Percentiles rank a stretch among this genome's conserved stretches.
phyloP scores from a whole-genome alignment of 495 filamentous ascomycete genomes.

The Penicillium longicatenatum region DNA sequence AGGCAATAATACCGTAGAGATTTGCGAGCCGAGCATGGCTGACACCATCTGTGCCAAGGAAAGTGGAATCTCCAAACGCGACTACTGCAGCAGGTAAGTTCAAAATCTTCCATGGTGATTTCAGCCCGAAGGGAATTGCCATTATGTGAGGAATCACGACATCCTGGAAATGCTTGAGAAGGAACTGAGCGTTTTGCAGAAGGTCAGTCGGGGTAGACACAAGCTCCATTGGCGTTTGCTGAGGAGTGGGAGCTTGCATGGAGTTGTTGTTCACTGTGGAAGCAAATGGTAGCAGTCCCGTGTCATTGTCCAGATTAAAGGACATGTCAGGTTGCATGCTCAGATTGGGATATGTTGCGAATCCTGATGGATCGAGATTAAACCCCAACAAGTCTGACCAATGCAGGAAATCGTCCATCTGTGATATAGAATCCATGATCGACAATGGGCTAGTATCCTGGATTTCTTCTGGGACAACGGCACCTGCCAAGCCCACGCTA shows the following conservation, averaged over 20 bases:
- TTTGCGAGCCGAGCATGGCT: constrained; percentile 38
- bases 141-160: constrained; percentile 35
- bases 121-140: constrained; percentile 34
- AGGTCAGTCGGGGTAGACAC: constrained; percentile 14
- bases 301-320: constrained; percentile 17
- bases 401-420: constrained; percentile 38
- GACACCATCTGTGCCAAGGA: constrained; percentile 29
- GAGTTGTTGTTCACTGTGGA: constrained; percentile 6
- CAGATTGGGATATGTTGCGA: constrained; percentile 17
- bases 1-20: constrained; percentile 34
- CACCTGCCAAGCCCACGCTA: neutral
- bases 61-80: constrained; percentile 34
- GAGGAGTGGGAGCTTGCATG: constrained; percentile 8
- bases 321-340: constrained; percentile 23
- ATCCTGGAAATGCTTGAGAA: constrained; percentile 38
- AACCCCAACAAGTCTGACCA: constrained; percentile 39
- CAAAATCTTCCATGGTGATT: constrained; percentile 37
- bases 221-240: constrained; percentile 15
- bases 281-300: constrained; percentile 5
- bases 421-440: constrained; percentile 29
- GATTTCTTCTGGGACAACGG: constrained; percentile 11
- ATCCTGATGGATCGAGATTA: constrained; percentile 25
- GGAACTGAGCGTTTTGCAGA: constrained; percentile 27
- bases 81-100: constrained; percentile 36
- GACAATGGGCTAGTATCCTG: constrained; percentile 18